These are phyloP conservation scores for Amanita exitialis DNA, from an alignment of 768 basidiomycete species.

Conservation along the genomic window DNA sequence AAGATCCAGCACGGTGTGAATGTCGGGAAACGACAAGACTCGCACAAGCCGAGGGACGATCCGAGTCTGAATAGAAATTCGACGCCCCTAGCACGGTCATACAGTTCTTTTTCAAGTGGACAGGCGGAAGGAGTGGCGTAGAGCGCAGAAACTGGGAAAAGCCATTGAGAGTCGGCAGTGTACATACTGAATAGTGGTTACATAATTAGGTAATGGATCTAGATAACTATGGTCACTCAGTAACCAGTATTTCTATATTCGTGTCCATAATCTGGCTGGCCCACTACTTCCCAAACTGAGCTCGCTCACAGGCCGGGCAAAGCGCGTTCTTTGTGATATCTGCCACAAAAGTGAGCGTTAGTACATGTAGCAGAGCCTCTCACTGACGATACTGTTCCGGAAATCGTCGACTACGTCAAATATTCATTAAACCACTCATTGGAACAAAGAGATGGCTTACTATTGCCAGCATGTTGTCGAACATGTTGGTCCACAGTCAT, in stretches of 20 bases:
- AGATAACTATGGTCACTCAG: neutral
- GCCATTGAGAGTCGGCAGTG: conserved; percentile 47
- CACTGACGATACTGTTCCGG: conserved; percentile 60
- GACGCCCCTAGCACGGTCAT: conserved; percentile 71
- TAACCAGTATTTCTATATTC: neutral
- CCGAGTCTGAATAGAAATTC: conserved; percentile 83
- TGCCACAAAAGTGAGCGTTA: conserved; percentile 8
- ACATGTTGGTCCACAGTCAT: conserved; percentile 50
- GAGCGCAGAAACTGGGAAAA: conserved; percentile 55
- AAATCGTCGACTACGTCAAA: conserved; percentile 47
- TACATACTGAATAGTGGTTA: conserved; percentile 9
- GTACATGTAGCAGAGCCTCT: neutral
- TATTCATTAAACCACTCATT: neutral
- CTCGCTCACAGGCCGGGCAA: conserved; percentile 20
- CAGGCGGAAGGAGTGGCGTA: conserved; percentile 46
- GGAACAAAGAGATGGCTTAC: conserved; percentile 29
- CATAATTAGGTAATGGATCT: conserved; percentile 2
- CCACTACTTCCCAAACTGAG: neutral
- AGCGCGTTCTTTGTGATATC: conserved; percentile 19
- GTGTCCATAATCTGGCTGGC: neutral
- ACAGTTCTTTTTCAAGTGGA: conserved; percentile 61
- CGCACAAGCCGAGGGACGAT: conserved; percentile 67
- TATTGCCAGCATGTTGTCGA: conserved; percentile 66
- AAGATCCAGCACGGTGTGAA: conserved; percentile 9
- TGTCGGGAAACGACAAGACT: conserved; percentile 13